Percentiles rank a stretch among this genome's conserved stretches.
Evolutionary conservation across 345 rosid genomes (phyloP).

Genomic region (Euphorbia tirucalli): DNA sequence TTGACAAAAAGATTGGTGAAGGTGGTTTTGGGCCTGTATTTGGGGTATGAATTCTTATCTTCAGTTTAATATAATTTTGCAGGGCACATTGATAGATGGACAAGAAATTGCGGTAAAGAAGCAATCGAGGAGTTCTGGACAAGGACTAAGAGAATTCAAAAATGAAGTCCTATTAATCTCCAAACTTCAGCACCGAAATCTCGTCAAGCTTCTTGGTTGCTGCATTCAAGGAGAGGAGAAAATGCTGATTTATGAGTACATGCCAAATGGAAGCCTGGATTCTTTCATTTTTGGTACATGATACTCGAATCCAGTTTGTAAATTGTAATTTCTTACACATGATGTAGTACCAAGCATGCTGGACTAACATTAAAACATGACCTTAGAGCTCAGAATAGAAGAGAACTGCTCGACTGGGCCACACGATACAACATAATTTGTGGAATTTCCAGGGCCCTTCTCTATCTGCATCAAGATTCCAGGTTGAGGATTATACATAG

Average conservation of each 20-base stretch:
- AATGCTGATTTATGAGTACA: conserved; percentile 35
- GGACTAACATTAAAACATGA: too few relatives aligned
- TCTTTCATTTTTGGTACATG: conserved; percentile 25
- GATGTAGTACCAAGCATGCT: too few relatives aligned
- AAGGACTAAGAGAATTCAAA: conserved; percentile 11
- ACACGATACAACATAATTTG: neutral
- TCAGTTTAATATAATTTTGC: neutral
- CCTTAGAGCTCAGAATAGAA: neutral
- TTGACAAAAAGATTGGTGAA: too few relatives aligned
- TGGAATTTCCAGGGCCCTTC: conserved; percentile 10
- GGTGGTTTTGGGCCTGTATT: too few relatives aligned
- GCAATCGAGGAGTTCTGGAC: conserved; percentile 14
- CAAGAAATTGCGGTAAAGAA: conserved; percentile 20
- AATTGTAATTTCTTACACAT: too few relatives aligned
- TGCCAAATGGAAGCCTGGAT: conserved; percentile 34
- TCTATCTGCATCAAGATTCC: conserved; percentile 10
- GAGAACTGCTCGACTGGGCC: neutral
- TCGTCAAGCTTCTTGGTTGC: conserved; percentile 26
- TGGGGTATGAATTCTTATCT: too few relatives aligned
- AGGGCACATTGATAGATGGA: conserved; percentile 8
- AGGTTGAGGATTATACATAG: conserved; percentile 6
- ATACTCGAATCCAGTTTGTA: too few relatives aligned
- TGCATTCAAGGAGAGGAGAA: conserved; percentile 34
- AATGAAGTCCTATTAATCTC: conserved; percentile 3
- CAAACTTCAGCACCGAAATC: conserved; percentile 14